These are phyloP conservation scores for Mycosarcoma maydis DNA, from an alignment of 1,284 basidiomycete genomes.

Conservation along the genomic window DNA sequence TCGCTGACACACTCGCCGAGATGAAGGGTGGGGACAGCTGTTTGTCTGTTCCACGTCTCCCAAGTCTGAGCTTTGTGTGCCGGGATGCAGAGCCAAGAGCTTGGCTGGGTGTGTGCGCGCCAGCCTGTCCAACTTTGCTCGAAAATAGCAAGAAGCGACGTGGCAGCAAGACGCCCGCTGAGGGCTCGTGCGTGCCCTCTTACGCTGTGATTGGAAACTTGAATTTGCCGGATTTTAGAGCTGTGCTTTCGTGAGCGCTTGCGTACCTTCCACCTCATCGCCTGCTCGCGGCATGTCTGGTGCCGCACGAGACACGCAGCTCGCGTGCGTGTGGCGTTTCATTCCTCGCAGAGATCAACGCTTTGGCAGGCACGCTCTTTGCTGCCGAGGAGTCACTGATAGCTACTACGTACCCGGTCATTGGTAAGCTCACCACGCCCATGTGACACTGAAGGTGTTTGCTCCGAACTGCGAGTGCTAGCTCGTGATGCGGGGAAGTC, in stretches of 20 bases:
- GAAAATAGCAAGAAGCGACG: not conserved
- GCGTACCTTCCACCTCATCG: slow-evolving; percentile 15
- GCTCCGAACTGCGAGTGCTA: too few species aligned
- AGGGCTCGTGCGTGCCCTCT: slow-evolving; percentile 1
- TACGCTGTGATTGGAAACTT: too few species aligned
- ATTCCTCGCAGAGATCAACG: slow-evolving; percentile 7
- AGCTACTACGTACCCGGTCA: too few species aligned
- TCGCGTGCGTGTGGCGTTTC: not conserved
- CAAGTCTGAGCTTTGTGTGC: too few species aligned
- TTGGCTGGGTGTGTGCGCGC: too few species aligned
- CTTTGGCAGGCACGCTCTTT: not conserved
- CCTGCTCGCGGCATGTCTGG: not conserved
- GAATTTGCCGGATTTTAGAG: slow-evolving; percentile 12
- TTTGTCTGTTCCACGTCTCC: too few species aligned
- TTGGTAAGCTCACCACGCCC: too few species aligned
- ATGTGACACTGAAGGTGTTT: too few species aligned
- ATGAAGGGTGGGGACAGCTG: too few species aligned
- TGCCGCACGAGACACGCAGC: slow-evolving; percentile 12
- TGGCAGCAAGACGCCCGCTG: not conserved
- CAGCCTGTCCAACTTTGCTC: not conserved
- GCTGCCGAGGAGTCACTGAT: not conserved
- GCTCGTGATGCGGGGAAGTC: too few species aligned
- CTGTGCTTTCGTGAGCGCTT: not conserved
- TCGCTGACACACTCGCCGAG: too few species aligned
- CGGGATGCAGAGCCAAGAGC: too few species aligned